phyloP scores from a whole-genome alignment of 345 rosid species.

The Rhizophora mangle region DNA sequence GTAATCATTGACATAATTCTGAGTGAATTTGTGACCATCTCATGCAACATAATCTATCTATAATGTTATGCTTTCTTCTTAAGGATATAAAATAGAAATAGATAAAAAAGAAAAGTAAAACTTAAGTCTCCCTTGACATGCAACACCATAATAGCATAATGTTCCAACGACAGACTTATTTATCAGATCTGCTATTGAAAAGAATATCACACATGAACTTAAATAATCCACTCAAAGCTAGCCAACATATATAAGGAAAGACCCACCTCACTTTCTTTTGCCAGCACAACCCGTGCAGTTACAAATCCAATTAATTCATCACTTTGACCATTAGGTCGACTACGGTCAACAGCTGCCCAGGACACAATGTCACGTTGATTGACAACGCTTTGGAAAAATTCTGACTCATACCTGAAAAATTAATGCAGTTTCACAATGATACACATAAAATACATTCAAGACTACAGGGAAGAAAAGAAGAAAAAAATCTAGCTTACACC shows the following conservation, averaged over 20 bases:
- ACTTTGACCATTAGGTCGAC: constrained; percentile 56
- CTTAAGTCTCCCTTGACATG: background rate
- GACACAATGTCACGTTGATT: constrained; percentile 71
- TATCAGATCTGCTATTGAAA: background rate
- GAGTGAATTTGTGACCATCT: too few species aligned
- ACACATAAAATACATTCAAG: constrained; percentile 4
- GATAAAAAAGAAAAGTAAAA: background rate
- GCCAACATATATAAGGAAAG: background rate
- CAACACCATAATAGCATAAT: background rate
- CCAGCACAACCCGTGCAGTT: constrained; percentile 67
- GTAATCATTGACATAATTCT: background rate
- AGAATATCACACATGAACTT: background rate
- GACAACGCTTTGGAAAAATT: constrained; percentile 88
- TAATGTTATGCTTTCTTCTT: background rate
- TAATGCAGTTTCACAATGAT: constrained; percentile 18
- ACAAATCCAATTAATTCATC: constrained; percentile 94
- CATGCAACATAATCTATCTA: background rate
- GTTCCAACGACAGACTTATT: background rate
- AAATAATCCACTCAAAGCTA: constrained; percentile 1
- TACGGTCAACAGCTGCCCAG: constrained; percentile 91
- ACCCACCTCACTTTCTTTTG: constrained; percentile 86
- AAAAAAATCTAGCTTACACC: constrained; percentile 33
- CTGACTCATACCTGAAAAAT: constrained; percentile 80
- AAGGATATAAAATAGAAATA: background rate
- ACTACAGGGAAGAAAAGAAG: background rate